Percentiles rank a stretch among this genome's conserved stretches.
Evolutionary conservation across 2,329 filamentous ascomycete genomes (phyloP).

Genomic region (Scedosporium aurantiacum): DNA sequence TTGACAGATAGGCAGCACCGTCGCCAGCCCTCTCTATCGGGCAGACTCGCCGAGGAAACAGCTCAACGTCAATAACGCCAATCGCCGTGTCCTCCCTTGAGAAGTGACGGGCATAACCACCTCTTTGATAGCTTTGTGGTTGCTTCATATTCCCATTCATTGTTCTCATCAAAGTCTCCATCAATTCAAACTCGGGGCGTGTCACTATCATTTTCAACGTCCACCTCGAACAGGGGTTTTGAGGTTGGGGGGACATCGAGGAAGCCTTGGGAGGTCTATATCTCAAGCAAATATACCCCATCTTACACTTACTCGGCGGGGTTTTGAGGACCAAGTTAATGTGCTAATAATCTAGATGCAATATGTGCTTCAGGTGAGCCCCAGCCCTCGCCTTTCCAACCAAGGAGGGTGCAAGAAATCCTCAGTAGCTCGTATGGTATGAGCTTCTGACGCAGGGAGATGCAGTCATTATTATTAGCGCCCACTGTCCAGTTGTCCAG

Average conservation of each 20-base stretch:
- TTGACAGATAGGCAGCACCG: too few relatives aligned
- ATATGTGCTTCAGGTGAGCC: conserved; percentile 1
- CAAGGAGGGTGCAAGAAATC: neutral
- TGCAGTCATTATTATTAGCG: neutral
- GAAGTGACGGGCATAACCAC: neutral
- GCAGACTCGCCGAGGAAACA: neutral
- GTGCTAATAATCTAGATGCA: neutral
- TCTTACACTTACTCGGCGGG: neutral
- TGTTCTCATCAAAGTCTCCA: neutral
- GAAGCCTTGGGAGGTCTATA: neutral
- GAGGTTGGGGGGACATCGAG: neutral
- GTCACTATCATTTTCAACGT: neutral
- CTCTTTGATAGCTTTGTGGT: neutral
- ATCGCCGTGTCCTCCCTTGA: neutral
- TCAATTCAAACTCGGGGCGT: neutral
- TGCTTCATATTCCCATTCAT: neutral
- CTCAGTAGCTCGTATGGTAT: neutral
- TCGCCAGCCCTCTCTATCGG: too few relatives aligned
- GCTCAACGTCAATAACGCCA: neutral
- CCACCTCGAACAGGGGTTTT: neutral
- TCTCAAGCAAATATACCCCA: neutral
- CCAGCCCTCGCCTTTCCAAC: neutral
- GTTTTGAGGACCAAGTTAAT: neutral
- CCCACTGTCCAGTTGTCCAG: neutral
- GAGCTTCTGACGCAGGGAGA: neutral